phyloP scores from a whole-genome alignment of 495 filamentous ascomycete genomes.

The Schizothecium vesticola region DNA sequence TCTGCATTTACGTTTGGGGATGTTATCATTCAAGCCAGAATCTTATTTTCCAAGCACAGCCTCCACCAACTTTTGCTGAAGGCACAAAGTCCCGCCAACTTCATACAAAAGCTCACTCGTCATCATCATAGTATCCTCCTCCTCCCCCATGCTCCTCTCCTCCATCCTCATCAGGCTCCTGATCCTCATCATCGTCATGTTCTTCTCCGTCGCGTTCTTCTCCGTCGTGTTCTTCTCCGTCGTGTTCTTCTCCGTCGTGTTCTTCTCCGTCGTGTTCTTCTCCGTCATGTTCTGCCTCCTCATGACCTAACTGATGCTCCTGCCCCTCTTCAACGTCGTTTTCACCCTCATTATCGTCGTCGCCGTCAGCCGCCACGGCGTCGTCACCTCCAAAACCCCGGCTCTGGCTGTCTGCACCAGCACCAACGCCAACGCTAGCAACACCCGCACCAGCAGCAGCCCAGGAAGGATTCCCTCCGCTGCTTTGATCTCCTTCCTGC shows the following conservation, averaged over 20 bases:
- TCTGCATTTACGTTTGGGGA: too few relatives aligned
- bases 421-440: not conserved
- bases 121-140: not conserved
- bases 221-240: not conserved
- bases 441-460: not conserved
- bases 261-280: too few relatives aligned
- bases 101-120: not conserved
- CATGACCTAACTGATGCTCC: not conserved
- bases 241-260: not conserved
- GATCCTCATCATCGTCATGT: not conserved
- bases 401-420: not conserved
- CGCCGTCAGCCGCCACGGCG: not conserved
- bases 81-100: not conserved
- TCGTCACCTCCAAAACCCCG: not conserved
- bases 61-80: not conserved
- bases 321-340: not conserved
- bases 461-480: not conserved
- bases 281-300: too few relatives aligned
- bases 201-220: not conserved
- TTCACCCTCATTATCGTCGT: not conserved
- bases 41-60: not conserved
- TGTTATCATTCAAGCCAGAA: too few relatives aligned
- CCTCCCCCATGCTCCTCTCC: not conserved
- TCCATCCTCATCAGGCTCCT: constrained; percentile 5
- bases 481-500: not conserved